Base-by-base conservation (phyloP, 371 early-diverging fungal genomes). In the Rhizomucor pusillus region DNA sequence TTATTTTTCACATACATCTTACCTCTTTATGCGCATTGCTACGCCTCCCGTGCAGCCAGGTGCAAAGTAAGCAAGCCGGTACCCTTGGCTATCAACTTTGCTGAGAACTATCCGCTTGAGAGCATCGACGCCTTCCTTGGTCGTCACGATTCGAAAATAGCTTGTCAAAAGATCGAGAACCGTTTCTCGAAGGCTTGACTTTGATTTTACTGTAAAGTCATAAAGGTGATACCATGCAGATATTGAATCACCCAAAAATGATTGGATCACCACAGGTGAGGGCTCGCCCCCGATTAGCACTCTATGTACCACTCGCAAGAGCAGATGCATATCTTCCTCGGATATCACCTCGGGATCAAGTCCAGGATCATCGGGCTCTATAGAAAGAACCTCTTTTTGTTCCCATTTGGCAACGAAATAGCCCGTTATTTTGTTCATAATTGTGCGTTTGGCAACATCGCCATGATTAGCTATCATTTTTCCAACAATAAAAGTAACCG, bases 211-310 rank as follows among this genome's bases (percentile, higher is more conserved):
- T 11, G 80, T 61, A 47, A 75, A 87, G 45, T 83, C 82, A 56
- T 87, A 84, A 2, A 86, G 57, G 20, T 81, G 74, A 55, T 89
- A 89, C 12, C 87, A 57, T 4, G 81, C 74, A 9, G 76, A 69
- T 12, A 85, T 65, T 0, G 77, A 70, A 14, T 75, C 67, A 0
- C 63, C 64, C 48, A 82, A 40, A 53, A 85, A 77, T 3, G 77
- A 60, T 40, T 84, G 79, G 45, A 81, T 76, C 34, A 86, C 68
- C n/a, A 59, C 59, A 13, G 81, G 80, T 0, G 83, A 80, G 0
- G 88, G 88, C 50, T 88, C 88, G 25, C 81, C 85, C 2, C 85
- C 83, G 10, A 84, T 75, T 55, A 88, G 68, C 22, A 86, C 63
- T 16, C 62, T 63, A 56, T 86, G 79, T 25, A 85, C 40, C 14